Base-by-base conservation (phyloP, 1,284 basidiomycete species). In the Farysia itapuensis region DNA sequence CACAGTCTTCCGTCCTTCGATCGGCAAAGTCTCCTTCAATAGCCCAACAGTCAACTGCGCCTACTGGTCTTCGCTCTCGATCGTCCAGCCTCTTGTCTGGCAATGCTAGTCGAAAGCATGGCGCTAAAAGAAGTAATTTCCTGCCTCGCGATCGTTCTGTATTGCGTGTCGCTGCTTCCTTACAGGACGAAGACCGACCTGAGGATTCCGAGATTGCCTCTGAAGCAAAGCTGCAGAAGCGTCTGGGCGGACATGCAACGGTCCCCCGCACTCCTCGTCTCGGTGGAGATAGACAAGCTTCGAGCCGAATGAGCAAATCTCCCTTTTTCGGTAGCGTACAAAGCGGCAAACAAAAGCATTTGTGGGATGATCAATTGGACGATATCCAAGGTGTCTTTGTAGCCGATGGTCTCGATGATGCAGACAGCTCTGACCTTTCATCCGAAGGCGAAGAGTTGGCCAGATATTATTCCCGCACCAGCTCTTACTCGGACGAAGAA, bases 171-270 rank as follows among this genome's bases (percentile, higher is more conserved):
- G 64, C 71, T 7, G 72, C 70, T 32, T 56, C 63, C 7, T 41
- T 75, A 3, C 57, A 60, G 20, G 72, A 71, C 35, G 72, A 75
- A 26, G 46, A 30, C 34, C 48, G 50, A 15, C 72, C 72, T 0
- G 42, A 53, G 26, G 69, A 72, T 23, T 64, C 56, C 3, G 72
- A 75, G 28, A 58, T 73, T 19, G 71, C 71, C 5, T 73, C 70
- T 1, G 72, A 75, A 38, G 72, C 72, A 25, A 70, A 70, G 30
- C 58, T 75, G 13, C 68, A 66, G 47, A 67, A 71, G 20, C 42
- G 48, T 12, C 43, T 74, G 6, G 49, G 56, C 0, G 69, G 59
- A 19, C 47, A 64, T 8, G 42, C 50, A 3, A 49, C 45, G 24
- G 23, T 64, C 5, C 59, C 59, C 9, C 54, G 53, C 33, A 53